These are phyloP conservation scores for Cryphonectria parasitica DNA, from an alignment of 2,329 filamentous ascomycete genomes.

Conservation along the genomic window DNA sequence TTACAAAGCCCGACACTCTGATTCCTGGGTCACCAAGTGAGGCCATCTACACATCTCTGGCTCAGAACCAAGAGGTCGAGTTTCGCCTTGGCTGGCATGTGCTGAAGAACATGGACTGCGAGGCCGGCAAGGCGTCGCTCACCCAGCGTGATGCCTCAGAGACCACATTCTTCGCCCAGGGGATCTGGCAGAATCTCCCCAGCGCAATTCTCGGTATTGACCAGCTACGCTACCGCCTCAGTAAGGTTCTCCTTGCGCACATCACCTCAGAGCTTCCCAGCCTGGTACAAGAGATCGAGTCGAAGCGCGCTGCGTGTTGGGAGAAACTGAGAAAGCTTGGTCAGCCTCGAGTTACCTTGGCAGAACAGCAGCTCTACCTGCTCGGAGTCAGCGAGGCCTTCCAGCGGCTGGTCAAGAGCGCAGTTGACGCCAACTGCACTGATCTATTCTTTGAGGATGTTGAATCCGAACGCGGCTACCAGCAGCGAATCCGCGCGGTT, in stretches of 20 bases:
- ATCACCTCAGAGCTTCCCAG: constrained; percentile 34
- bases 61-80: constrained; percentile 39
- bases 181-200: constrained; percentile 43
- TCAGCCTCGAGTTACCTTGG: constrained; percentile 19
- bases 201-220: constrained; percentile 30
- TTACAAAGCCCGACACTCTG: constrained; percentile 51
- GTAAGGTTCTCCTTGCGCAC: constrained; percentile 28
- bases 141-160: constrained; percentile 31
- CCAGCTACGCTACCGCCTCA: constrained; percentile 29
- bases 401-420: constrained; percentile 32
- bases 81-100: constrained; percentile 45
- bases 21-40: constrained; percentile 36
- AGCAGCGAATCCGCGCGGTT: constrained; percentile 21
- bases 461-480: constrained; percentile 12
- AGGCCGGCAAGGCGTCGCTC: constrained; percentile 25
- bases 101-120: constrained; percentile 40
- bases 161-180: constrained; percentile 30
- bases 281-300: constrained; percentile 32
- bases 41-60: constrained; percentile 35
- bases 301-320: constrained; percentile 23
- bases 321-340: constrained; percentile 30
- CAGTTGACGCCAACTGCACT: constrained; percentile 38
- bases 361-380: constrained; percentile 39
- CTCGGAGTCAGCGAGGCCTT: constrained; percentile 36
- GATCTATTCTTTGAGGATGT: constrained; percentile 31